A percentile compares a stretch with the other conserved stretches of the same genome.
These are phyloP conservation scores for Chrysanthemum lavandulifolium DNA, from an alignment of 129 eudicot genomes.

Conservation along the genomic window DNA sequence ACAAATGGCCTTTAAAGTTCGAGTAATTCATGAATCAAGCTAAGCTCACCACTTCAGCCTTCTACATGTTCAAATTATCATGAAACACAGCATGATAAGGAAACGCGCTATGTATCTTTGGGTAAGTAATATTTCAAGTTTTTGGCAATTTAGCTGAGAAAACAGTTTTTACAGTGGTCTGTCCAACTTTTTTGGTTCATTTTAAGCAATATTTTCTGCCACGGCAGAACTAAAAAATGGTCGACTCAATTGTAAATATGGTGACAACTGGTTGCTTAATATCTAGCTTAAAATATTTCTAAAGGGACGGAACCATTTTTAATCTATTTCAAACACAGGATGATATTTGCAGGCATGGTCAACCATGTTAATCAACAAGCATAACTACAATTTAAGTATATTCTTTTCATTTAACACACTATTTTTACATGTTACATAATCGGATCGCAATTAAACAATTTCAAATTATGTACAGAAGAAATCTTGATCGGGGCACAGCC, in stretches of 20 bases:
- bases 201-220: no score
- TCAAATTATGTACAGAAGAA: constrained; percentile 44
- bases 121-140: no score
- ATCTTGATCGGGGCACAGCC: constrained; percentile 22
- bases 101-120: neutral
- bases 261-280: no score
- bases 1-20: neutral
- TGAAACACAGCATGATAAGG: constrained; percentile 4
- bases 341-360: constrained; percentile 20
- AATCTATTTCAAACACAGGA: neutral
- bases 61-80: neutral
- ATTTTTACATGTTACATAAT: constrained; percentile 42
- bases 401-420: constrained; percentile 30
- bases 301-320: no score
- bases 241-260: no score
- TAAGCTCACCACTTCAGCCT: neutral
- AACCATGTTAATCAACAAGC: constrained; percentile 12
- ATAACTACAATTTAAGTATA: constrained; percentile 19
- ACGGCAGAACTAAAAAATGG: no score
- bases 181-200: no score
- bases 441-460: constrained; percentile 14
- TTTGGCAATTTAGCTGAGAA: no score
- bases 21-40: no score
- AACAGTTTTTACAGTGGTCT: no score
- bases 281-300: no score